Percentiles rank a stretch among this genome's conserved stretches.
Evolutionary conservation across 108 stramenopile species (phyloP).

Genomic region (Seminavis robusta): DNA sequence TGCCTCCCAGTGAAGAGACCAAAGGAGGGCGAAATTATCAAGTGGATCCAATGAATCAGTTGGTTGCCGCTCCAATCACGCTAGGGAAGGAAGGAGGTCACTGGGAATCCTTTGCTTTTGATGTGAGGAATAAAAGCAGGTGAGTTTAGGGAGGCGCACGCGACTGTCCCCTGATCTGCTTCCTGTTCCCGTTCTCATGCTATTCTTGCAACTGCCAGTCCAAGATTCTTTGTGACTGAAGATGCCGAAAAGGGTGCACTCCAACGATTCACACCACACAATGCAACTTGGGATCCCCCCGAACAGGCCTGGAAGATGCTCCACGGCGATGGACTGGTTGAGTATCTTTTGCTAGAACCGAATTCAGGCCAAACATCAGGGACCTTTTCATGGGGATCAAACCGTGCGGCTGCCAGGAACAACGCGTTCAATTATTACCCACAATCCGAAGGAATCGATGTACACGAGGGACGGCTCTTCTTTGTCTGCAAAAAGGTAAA

Average conservation of each 20-base stretch:
- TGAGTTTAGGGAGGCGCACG: too few relatives aligned
- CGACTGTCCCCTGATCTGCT: too few relatives aligned
- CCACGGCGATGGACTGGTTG: conserved; percentile 8
- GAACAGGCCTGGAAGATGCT: conserved; percentile 20
- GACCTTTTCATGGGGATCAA: conserved; percentile 16
- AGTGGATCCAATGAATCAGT: conserved; percentile 28
- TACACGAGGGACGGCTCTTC: conserved; percentile 16
- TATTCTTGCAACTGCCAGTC: conserved; percentile 9
- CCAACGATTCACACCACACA: conserved; percentile 34
- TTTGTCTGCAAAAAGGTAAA: conserved; percentile 29
- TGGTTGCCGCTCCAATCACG: conserved; percentile 20
- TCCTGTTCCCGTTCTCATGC: too few relatives aligned
- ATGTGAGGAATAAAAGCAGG: too few relatives aligned
- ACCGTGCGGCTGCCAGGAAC: neutral
- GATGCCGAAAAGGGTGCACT: conserved; percentile 39
- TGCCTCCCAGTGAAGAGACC: conserved; percentile 53
- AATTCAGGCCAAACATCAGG: neutral
- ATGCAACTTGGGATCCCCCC: conserved; percentile 9
- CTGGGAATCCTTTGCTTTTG: conserved; percentile 41
- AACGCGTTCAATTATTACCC: conserved; percentile 21
- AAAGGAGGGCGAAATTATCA: too few relatives aligned
- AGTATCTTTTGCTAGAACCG: conserved; percentile 14
- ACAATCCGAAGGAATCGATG: conserved; percentile 35
- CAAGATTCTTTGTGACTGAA: conserved; percentile 51
- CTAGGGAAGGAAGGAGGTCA: conserved; percentile 31